phyloP scores from a whole-genome alignment of 805 yeast species.

The Suhomyces sp. region DNA sequence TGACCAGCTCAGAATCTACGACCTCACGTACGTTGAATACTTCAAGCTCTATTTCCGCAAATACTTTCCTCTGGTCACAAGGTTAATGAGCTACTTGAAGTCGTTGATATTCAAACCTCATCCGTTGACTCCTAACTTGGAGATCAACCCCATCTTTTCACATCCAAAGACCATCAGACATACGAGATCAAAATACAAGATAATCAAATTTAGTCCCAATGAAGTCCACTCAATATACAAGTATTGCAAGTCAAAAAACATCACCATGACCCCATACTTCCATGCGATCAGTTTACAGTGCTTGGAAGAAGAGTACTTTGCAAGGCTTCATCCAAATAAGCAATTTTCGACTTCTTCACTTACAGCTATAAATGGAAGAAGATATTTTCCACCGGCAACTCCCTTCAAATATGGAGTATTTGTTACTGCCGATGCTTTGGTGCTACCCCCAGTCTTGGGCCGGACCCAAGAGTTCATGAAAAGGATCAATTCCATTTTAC shows the following conservation, averaged over 20 bases:
- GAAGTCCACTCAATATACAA: conserved; percentile 2
- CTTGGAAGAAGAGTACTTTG: conserved; percentile 9
- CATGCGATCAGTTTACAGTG: conserved; percentile 9
- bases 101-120: background rate
- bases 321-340: background rate
- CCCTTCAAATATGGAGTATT: conserved; percentile 5
- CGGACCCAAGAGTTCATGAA: background rate
- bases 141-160: conserved; percentile 3
- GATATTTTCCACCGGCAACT: conserved; percentile 5
- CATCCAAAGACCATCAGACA: background rate
- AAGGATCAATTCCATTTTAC: background rate
- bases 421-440: conserved; percentile 1
- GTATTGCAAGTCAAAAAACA: conserved; percentile 8
- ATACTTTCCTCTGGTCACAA: background rate
- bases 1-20: background rate
- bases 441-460: conserved; percentile 1
- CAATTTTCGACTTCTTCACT: conserved; percentile 8
- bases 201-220: conserved; percentile 2
- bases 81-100: background rate
- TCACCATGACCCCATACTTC: conserved; percentile 14
- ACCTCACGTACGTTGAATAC: too few species aligned
- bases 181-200: background rate
- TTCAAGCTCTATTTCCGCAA: background rate
- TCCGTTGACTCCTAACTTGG: conserved; percentile 1
- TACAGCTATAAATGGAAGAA: conserved; percentile 11